A percentile compares a stretch with the other conserved stretches of the same genome.
These are phyloP conservation scores for Fusarium torulosum DNA, from an alignment of 2,329 filamentous ascomycete species.

Conservation along the genomic window DNA sequence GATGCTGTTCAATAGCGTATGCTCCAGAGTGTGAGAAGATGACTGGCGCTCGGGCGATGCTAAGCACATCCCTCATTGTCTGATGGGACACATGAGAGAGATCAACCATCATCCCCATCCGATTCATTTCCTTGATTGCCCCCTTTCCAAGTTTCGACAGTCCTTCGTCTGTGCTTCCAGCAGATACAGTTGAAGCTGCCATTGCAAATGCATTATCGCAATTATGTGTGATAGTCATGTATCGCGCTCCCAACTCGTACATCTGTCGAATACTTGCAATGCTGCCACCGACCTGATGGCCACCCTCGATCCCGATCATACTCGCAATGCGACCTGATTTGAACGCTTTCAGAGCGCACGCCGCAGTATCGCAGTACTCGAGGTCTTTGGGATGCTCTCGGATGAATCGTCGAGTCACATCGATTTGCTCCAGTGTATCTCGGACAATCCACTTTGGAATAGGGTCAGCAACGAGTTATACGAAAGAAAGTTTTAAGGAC, in stretches of 20 bases:
- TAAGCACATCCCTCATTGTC: constrained; percentile 50
- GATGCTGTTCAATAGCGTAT: constrained; percentile 47
- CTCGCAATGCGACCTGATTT: constrained; percentile 51
- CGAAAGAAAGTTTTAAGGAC: neutral
- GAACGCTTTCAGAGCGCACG: constrained; percentile 50
- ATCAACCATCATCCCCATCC: constrained; percentile 54
- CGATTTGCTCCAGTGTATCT: constrained; percentile 51
- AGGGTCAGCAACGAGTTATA: constrained; percentile 15
- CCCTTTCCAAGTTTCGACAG: constrained; percentile 46
- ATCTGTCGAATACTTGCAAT: constrained; percentile 53
- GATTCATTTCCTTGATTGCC: constrained; percentile 54
- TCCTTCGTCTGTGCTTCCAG: constrained; percentile 41
- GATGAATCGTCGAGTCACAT: constrained; percentile 50
- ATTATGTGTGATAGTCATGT: constrained; percentile 55
- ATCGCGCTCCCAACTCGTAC: constrained; percentile 54
- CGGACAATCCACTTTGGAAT: constrained; percentile 28
- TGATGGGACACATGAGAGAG: constrained; percentile 51
- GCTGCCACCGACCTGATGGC: constrained; percentile 53
- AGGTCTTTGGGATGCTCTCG: constrained; percentile 42
- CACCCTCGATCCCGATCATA: constrained; percentile 56
- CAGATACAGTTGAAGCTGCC: constrained; percentile 49
- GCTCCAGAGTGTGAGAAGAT: constrained; percentile 52
- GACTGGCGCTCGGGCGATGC: constrained; percentile 47
- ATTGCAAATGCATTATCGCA: constrained; percentile 52
- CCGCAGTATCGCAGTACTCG: constrained; percentile 46